Evolutionary conservation across 305 asterid species (phyloP), one percentile per base, ranked within the genome.

Genomic region (Fraxinus sp.): DNA sequence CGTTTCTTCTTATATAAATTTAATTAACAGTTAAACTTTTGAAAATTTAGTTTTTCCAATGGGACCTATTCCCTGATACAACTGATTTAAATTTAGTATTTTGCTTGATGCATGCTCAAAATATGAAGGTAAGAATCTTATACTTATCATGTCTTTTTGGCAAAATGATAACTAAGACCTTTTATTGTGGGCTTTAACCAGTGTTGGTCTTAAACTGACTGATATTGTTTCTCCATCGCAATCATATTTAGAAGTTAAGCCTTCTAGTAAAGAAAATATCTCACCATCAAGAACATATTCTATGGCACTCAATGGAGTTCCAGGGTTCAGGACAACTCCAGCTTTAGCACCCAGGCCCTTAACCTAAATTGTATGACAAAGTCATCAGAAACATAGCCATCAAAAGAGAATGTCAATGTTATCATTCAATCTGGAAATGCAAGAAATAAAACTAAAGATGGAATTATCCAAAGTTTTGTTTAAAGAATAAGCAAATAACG

Each of bases 251-350:
- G 66, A n/a, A 55, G 66, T 55, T 55, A 55, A n/a, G 32, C 22
- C 46, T 55, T 28, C n/a, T 78, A 82, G 41, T 3, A 35, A 79
- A 49, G 41, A 36, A 18, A 36, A 75, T 79, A 77, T 46, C 95
- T 90, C 93, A 97, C 99, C 96, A 75, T 97, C 99, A 85, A 97
- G 95, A 70, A 97, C 91, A 88, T 93, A 97, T 84, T 95, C 99
- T 77, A 97, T 95, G 86, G 95, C 86, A 62, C 79, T 87, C 90
- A 97, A 86, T 74, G 99, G 92, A 79, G 99, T 95, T 81, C 84
- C 98, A 75, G 99, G 99, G 89, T 97, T 97, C 89, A 97, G 91
- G 82, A 97, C 99, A 70, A 97, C 99, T 88, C 99, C 99, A 84
- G 98, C 98, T 90, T 97, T 97, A 77, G 99, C 99, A 81, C 99